Percentiles rank a stretch among this genome's conserved stretches.
Evolutionary conservation across 352 stramenopile species (phyloP).

Genomic region (Globisporangium nagaii): DNA sequence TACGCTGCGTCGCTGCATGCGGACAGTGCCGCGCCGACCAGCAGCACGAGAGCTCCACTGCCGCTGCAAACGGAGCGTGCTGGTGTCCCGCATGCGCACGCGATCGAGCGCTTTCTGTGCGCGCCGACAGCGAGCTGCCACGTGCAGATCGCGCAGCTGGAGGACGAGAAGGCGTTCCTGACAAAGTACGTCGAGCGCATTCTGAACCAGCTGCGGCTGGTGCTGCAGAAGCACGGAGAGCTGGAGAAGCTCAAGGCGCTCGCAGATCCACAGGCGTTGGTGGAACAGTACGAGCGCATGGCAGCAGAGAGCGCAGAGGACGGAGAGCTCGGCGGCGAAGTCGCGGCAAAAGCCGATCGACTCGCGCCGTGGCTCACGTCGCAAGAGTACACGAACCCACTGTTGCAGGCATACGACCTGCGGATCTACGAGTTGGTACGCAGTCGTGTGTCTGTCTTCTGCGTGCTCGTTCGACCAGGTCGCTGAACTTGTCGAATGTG

Average conservation of each 20-base stretch:
- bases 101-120: slow-evolving; percentile 12
- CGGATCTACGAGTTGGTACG: slow-evolving; percentile 73
- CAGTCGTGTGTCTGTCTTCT: not conserved
- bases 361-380: slow-evolving; percentile 61
- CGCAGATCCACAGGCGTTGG: slow-evolving; percentile 23
- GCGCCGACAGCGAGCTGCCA: slow-evolving; percentile 19
- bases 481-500: not conserved
- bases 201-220: slow-evolving; percentile 44
- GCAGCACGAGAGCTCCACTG: not conserved
- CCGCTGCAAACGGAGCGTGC: not conserved
- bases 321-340: slow-evolving; percentile 3
- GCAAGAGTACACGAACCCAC: slow-evolving; percentile 64
- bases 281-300: slow-evolving; percentile 7
- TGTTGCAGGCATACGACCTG: slow-evolving; percentile 72
- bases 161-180: slow-evolving; percentile 64
- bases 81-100: not conserved
- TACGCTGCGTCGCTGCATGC: not conserved
- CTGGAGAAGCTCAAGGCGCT: slow-evolving; percentile 64
- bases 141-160: slow-evolving; percentile 35
- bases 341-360: not conserved
- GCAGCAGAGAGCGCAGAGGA: slow-evolving; percentile 11
- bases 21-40: not conserved
- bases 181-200: slow-evolving; percentile 61
- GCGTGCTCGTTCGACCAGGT: not conserved
- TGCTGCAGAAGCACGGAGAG: slow-evolving; percentile 67